A percentile compares a stretch with the other conserved stretches of the same genome.
Conservation (phyloP, 108 stramenopile species). For the Pseudonitzschia multiseries region DNA sequence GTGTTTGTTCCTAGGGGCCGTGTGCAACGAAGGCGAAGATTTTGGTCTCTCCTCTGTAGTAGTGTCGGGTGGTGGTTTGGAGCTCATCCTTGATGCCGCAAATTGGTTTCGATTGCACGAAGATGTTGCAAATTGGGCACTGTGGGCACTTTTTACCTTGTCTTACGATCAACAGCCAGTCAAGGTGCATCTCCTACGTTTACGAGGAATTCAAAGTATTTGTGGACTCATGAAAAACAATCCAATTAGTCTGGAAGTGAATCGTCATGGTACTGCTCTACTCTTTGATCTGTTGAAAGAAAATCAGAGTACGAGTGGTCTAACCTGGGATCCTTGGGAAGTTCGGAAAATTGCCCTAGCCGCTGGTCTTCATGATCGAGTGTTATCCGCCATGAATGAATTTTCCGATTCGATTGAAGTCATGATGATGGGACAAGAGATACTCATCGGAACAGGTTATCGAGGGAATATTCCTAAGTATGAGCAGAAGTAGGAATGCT, state of each 20-base stretch:
- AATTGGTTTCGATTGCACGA: slow-evolving; percentile 60
- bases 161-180: slow-evolving; percentile 45
- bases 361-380: slow-evolving; percentile 45
- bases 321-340: slow-evolving; percentile 35
- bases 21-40: slow-evolving; percentile 43
- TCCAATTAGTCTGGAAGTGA: slow-evolving; percentile 43
- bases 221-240: slow-evolving; percentile 43
- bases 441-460: slow-evolving; percentile 59
- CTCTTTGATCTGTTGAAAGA: slow-evolving; percentile 60
- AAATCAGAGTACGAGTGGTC: slow-evolving; percentile 10
- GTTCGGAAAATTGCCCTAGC: slow-evolving; percentile 44
- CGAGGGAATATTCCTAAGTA: slow-evolving; percentile 36
- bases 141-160: slow-evolving; percentile 59
- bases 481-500: slow-evolving; percentile 10
- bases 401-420: slow-evolving; percentile 51
- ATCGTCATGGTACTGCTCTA: slow-evolving; percentile 58
- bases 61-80: slow-evolving; percentile 50
- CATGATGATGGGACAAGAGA: slow-evolving; percentile 62
- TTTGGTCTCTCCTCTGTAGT: slow-evolving; percentile 25
- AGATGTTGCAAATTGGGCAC: slow-evolving; percentile 55
- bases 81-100: slow-evolving; percentile 42
- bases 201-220: slow-evolving; percentile 39
- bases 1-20: slow-evolving; percentile 52
- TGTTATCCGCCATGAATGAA: slow-evolving; percentile 40
- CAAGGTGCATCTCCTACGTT: slow-evolving; percentile 39